Base-by-base conservation (phyloP, 148 eudicot genomes). In the Amaranthus palmeri region DNA sequence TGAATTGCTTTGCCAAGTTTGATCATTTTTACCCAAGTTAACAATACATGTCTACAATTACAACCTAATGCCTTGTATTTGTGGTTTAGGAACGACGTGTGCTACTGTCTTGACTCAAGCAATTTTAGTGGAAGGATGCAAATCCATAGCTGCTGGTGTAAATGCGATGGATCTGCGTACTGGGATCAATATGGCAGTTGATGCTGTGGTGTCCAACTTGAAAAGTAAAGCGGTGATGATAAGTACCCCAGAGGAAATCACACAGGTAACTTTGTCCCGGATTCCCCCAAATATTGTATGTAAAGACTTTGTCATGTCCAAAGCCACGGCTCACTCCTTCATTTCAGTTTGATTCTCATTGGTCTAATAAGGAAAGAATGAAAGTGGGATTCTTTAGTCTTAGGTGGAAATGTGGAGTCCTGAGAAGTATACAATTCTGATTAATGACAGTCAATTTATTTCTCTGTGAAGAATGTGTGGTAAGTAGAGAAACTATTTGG, bases 21-120 rank as follows among this genome's bases (percentile, higher is more conserved):
- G 18, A n/a, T 25, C 36, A 25, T 52, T 17, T 53, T 42, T 43
- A 63, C 43, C 13, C 75, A 52, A 61, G 54, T 13, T 25, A 46
- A 56, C 40, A n/a, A 2, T 11, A 51, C 49, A 58, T 4, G 14
- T 2, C n/a, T 49, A 9, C 36, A 46, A 57, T 72, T 73, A 48
- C 71, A 48, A 62, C 49, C 51, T 71, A 48, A 71, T 36, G 53
- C 48, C 17, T 65, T 46, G 18, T 55, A 59, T 40, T 51, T 58
- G 65, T 76, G 72, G 50, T 77, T 63, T 85, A 95, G 99, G 99
- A 75, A 95, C 99, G 46, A 95, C 99, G 45, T 95, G 99, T 86
- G 99, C 99, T 52, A 95, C 97, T 7, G 93, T 95, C 72, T 79
- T 95, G 77, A 85, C 99, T 73, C 99, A 95, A 75, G 92, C 97